Conservation (phyloP, 2,329 filamentous ascomycete species). For the Diplocarpon rosae region DNA sequence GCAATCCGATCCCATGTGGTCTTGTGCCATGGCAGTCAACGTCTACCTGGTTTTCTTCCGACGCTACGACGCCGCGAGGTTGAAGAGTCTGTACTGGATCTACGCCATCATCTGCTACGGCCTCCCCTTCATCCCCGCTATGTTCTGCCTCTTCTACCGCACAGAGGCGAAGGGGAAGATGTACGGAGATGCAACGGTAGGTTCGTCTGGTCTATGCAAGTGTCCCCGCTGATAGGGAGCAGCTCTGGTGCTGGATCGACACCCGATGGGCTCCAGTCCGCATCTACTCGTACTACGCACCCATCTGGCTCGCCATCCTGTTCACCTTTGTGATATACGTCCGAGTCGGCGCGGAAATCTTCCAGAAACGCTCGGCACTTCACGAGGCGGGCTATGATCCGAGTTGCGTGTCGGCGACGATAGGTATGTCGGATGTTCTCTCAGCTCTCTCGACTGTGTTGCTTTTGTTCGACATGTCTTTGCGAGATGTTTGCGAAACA, state of each 20-base stretch:
- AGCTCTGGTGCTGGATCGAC: slow-evolving; percentile 71
- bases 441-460: not conserved
- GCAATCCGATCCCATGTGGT: slow-evolving; percentile 41
- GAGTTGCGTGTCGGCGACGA: not conserved
- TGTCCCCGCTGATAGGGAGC: slow-evolving; percentile 28
- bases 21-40: slow-evolving; percentile 49
- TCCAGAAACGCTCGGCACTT: slow-evolving; percentile 52
- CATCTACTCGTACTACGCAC: slow-evolving; percentile 63
- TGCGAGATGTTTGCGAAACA: not conserved
- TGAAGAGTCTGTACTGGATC: slow-evolving; percentile 42
- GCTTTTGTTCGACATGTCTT: not conserved
- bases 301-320: slow-evolving; percentile 54
- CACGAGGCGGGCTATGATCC: slow-evolving; percentile 29
- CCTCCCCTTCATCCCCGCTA: slow-evolving; percentile 40
- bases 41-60: slow-evolving; percentile 50
- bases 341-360: slow-evolving; percentile 53
- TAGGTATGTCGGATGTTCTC: not conserved
- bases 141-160: slow-evolving; percentile 43
- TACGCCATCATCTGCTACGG: slow-evolving; percentile 46
- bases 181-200: slow-evolving; percentile 30
- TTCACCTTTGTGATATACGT: slow-evolving; percentile 55
- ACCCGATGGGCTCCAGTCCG: slow-evolving; percentile 58
- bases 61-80: slow-evolving; percentile 38
- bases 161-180: slow-evolving; percentile 24
- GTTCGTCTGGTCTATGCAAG: not conserved